Percentiles rank a stretch among this genome's conserved stretches.
Evolutionary conservation across 768 basidiomycete species (phyloP).

Genomic region (Tricholoma terreum): DNA sequence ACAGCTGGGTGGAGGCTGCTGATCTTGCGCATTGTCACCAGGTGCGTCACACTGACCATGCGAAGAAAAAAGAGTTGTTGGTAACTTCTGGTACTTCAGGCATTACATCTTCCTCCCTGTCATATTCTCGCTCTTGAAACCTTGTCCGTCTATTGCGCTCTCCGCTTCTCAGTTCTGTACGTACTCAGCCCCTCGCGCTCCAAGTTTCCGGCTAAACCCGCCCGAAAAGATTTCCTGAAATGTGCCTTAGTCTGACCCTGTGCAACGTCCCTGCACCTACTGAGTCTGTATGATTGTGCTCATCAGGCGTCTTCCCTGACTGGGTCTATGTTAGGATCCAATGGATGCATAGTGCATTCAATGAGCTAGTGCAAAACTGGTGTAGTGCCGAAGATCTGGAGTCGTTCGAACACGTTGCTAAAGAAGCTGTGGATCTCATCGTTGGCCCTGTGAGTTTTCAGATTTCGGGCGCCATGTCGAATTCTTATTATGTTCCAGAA

Average conservation of each 20-base stretch:
- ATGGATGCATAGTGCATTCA: conserved; percentile 58
- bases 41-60: conserved; percentile 34
- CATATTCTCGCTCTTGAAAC: conserved; percentile 73
- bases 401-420: conserved; percentile 61
- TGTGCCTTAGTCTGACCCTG: conserved; percentile 64
- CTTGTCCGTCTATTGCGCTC: conserved; percentile 51
- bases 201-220: not conserved
- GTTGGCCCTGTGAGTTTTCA: conserved; percentile 48
- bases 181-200: conserved; percentile 23
- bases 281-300: conserved; percentile 41
- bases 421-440: conserved; percentile 54
- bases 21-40: conserved; percentile 67
- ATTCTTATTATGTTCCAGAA: conserved; percentile 33
- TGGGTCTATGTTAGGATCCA: conserved; percentile 40
- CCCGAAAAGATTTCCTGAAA: conserved; percentile 61
- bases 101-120: conserved; percentile 59
- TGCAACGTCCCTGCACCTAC: conserved; percentile 65
- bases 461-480: conserved; percentile 2
- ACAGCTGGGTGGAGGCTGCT: conserved; percentile 77
- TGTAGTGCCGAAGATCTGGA: conserved; percentile 66
- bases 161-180: conserved; percentile 65
- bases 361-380: conserved; percentile 62
- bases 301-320: conserved; percentile 1
- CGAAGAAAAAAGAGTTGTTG: not conserved
- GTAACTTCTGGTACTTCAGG: conserved; percentile 30